These are phyloP conservation scores for Zymoseptoria pseudotritici DNA, from an alignment of 2,329 filamentous ascomycete genomes.

Conservation along the genomic window DNA sequence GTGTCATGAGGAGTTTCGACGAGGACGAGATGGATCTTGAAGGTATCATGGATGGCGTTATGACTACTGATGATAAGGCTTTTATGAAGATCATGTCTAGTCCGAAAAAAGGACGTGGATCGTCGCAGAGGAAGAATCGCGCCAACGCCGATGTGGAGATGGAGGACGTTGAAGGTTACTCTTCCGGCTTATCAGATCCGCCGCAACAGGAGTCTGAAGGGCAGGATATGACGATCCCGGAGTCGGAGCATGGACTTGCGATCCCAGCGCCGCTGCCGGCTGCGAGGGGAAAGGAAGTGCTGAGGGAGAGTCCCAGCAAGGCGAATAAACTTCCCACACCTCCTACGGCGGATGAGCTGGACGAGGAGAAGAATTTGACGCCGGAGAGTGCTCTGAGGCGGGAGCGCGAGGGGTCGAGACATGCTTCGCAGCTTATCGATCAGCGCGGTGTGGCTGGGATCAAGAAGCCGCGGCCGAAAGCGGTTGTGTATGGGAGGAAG, in stretches of 20 bases:
- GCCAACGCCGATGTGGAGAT: background rate
- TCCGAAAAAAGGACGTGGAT: constrained; percentile 6
- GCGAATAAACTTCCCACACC: constrained; percentile 19
- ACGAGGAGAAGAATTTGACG: constrained; percentile 9
- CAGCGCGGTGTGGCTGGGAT: constrained; percentile 1
- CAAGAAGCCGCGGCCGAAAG: constrained; percentile 12
- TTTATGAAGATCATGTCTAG: constrained; percentile 23
- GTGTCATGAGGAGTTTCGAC: constrained; percentile 12
- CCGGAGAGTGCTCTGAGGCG: constrained; percentile 24
- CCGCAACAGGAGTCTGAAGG: background rate
- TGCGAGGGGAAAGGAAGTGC: background rate
- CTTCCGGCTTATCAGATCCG: background rate
- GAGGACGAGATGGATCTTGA: constrained; percentile 28
- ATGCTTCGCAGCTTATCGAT: constrained; percentile 26
- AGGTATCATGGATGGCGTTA: constrained; percentile 25
- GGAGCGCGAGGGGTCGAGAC: constrained; percentile 30
- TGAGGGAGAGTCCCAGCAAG: constrained; percentile 22
- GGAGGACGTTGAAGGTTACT: background rate
- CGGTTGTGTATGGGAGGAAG: constrained; percentile 10
- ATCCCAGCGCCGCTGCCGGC: background rate
- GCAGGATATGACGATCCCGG: background rate
- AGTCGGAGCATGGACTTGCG: constrained; percentile 1
- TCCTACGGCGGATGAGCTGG: constrained; percentile 8
- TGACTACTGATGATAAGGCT: constrained; percentile 32
- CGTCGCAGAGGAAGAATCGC: background rate